phyloP scores from a whole-genome alignment of 768 basidiomycete genomes.

The Psilocybe sp. region DNA sequence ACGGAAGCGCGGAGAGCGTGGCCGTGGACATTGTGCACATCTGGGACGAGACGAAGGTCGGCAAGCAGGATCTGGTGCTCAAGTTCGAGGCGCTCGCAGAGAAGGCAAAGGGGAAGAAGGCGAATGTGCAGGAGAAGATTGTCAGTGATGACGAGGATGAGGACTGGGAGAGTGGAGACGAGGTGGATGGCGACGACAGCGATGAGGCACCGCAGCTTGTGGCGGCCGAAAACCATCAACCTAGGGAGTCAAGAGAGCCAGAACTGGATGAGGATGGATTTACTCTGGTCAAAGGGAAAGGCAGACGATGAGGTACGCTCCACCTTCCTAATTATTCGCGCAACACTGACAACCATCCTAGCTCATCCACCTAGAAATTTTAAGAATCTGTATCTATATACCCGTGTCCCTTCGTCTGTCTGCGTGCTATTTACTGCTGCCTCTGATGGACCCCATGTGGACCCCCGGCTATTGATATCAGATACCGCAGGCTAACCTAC shows the following conservation, averaged over 20 bases:
- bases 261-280: conserved; percentile 94
- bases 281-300: conserved; percentile 70
- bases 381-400: not conserved
- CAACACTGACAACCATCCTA: not conserved
- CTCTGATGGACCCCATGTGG: too few species aligned
- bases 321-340: not conserved
- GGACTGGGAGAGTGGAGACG: conserved; percentile 46
- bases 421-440: too few species aligned
- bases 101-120: conserved; percentile 52
- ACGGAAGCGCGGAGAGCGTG: conserved; percentile 75
- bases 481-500: too few species aligned
- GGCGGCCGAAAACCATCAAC: conserved; percentile 22
- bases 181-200: conserved; percentile 41
- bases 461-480: too few species aligned
- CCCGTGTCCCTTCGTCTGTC: too few species aligned
- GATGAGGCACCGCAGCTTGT: conserved; percentile 58
- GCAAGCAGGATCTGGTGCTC: conserved; percentile 46
- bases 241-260: conserved; percentile 37
- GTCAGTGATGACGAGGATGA: conserved; percentile 36
- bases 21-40: conserved; percentile 69
- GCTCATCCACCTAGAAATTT: not conserved
- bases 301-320: conserved; percentile 31
- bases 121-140: conserved; percentile 43
- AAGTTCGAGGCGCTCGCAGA: conserved; percentile 68
- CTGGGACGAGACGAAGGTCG: conserved; percentile 54